Percentiles rank a stretch among this genome's conserved stretches.
Conservation (phyloP, 257 asterid genomes). For the Solanum ossicruentum region DNA sequence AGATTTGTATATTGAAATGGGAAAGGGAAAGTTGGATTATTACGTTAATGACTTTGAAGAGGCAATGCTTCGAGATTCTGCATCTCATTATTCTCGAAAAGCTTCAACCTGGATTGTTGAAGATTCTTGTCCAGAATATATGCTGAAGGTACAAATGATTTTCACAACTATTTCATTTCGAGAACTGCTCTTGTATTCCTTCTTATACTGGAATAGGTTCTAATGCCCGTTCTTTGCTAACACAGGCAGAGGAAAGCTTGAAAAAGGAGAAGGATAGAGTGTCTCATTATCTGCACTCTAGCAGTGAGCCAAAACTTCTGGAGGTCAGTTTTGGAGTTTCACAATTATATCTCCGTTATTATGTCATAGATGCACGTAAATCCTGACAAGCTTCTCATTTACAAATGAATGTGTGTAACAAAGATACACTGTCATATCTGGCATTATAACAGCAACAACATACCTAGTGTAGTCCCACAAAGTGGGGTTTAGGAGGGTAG, state of each 20-base stretch:
- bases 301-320: conserved; percentile 45
- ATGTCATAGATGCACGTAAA: not conserved
- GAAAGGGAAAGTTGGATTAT: conserved; percentile 50
- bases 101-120: conserved; percentile 57
- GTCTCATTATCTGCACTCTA: conserved; percentile 44
- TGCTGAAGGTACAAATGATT: conserved; percentile 25
- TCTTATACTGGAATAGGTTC: not conserved
- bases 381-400: not conserved
- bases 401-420: not conserved
- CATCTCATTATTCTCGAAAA: conserved; percentile 54
- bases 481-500: not conserved
- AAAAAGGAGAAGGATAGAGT: conserved; percentile 44
- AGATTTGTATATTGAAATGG: conserved; percentile 56
- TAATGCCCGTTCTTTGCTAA: not conserved
- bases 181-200: not conserved
- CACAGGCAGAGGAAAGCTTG: conserved; percentile 54
- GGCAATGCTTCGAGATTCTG: conserved; percentile 36
- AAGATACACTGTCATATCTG: not conserved
- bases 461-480: not conserved
- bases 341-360: not conserved
- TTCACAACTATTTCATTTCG: not conserved
- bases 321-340: conserved; percentile 32
- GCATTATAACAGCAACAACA: not conserved
- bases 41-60: conserved; percentile 48
- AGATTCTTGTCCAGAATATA: conserved; percentile 59